These are phyloP conservation scores for Arctostaphylos glauca DNA, from an alignment of 148 eudicot species.

Conservation along the genomic window DNA sequence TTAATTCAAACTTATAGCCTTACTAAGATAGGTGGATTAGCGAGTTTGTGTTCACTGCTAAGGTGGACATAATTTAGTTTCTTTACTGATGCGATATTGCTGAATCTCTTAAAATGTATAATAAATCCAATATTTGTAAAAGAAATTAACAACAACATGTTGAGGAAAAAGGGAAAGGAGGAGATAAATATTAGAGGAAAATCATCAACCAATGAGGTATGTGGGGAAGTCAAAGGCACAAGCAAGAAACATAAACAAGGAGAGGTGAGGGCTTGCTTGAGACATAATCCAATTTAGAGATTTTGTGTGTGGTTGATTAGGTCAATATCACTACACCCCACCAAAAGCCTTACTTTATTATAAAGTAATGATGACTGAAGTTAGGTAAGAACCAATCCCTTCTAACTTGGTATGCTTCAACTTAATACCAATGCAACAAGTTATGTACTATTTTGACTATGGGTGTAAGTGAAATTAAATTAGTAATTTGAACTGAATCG, in stretches of 20 bases:
- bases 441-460: too few species aligned
- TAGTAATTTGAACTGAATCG: too few species aligned
- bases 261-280: not conserved
- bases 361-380: not conserved
- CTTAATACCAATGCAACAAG: not conserved
- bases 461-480: too few species aligned
- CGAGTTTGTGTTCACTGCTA: too few species aligned
- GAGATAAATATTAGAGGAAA: not conserved
- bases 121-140: not conserved
- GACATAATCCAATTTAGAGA: not conserved
- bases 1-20: too few species aligned
- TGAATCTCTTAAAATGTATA: not conserved
- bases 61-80: too few species aligned
- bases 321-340: slow-evolving; percentile 15
- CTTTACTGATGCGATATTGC: not conserved
- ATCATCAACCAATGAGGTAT: not conserved
- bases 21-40: too few species aligned
- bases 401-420: not conserved
- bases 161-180: not conserved
- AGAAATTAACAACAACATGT: not conserved
- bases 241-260: not conserved
- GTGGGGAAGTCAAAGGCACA: not conserved
- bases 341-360: not conserved
- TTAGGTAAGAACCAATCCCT: not conserved
- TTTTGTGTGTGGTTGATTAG: not conserved